Base-by-base conservation (phyloP, 2,329 filamentous ascomycete genomes). In the Penicillium sp. region DNA sequence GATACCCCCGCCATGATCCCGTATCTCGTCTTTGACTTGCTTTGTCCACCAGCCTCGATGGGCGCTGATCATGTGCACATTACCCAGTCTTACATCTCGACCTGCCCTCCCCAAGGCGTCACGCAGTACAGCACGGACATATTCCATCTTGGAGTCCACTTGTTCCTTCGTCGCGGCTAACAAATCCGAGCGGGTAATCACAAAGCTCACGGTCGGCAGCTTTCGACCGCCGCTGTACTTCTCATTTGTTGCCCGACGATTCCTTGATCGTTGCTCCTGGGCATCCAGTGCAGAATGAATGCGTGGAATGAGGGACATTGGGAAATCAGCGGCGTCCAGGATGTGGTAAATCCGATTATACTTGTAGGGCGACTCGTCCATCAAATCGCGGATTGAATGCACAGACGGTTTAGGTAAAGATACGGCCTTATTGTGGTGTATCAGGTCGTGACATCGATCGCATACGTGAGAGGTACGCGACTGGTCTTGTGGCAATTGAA, bases 301-400 rank as follows among this genome's bases (percentile, higher is more conserved):
- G 39, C 83, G 81, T 1, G 89, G 88, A 4, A 97, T 76, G 11
- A 98, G 72, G 1, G 93, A 96, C 80, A 98, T 87, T 18, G 93
- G 93, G 55, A 98, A 97, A 68, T 98, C 93, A 51, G 90, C 93
- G 3, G 93, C 91, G 63, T 98, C 93, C 24, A 98, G 74, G 26
- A 98, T 78, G 68, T 98, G 93, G 66, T 97, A 98, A 52, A 98
- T 84, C 68, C 96, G 88, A 62, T 98, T 97, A 64, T 87, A 81
- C 65, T 87, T 87, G 70, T 94, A 84, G 0, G 90, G 90, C 1
- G 91, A 95, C 67, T 95, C 88, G 45, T 84, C 79, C 45, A 98
- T 86, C 12, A 90, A 95, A 53, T 89, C 84, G 55, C 84, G 82
- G 45, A 98, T 83, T 2, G 88, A 84, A 38, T 89, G 80, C 53